Base-by-base conservation (phyloP, 441 rosid species). In the Gossypium trilobum region DNA sequence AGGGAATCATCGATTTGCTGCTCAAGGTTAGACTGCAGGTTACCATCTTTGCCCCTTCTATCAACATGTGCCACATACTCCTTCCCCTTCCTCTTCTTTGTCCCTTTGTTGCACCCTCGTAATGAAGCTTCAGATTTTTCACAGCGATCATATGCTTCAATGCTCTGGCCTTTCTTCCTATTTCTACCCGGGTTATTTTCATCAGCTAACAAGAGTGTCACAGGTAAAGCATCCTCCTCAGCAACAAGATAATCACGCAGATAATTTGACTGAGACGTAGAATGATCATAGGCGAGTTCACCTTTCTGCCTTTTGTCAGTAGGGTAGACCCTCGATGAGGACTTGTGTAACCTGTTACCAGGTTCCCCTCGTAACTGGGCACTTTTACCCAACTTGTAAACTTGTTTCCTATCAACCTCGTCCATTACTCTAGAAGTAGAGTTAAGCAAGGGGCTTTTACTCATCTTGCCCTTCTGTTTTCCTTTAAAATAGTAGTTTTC, bases 1-100 rank as follows among this genome's bases (percentile, higher is more conserved):
- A 73, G 29, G 61, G 84, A 68, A 54, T 83, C 89, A 74, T 85
- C 85, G 70, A 78, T 59, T 62, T 86, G 88, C 79, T 67, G 84
- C 77, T 79, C 82, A 78, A 71, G 70, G 64, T 75, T 81, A 31
- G 83, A 75, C 78, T 71, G 85, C 81, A 76, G 70, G 61, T 81
- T 77, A 75, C 78, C 79, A 76, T 79, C 82, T 50, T 83, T 91
- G 70, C 81, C 84, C 71, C 78, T 84, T 71, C 78, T 80, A 73
- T 84, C 89, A 71, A 74, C 61, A 64, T 82, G 86, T 73, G 73
- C 68, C 75, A 82, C 78, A 73, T 81, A 83, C 25, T 85, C 89
- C 86, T 89, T 93, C 56, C 75, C 80, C 83, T 87, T 91, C 78
- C 91, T 88, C 88, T 86, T 92, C 85, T 87, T 95, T 13, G 74